These are phyloP conservation scores for Flaveria brownii DNA, from an alignment of 129 eudicot species.

Conservation along the genomic window DNA sequence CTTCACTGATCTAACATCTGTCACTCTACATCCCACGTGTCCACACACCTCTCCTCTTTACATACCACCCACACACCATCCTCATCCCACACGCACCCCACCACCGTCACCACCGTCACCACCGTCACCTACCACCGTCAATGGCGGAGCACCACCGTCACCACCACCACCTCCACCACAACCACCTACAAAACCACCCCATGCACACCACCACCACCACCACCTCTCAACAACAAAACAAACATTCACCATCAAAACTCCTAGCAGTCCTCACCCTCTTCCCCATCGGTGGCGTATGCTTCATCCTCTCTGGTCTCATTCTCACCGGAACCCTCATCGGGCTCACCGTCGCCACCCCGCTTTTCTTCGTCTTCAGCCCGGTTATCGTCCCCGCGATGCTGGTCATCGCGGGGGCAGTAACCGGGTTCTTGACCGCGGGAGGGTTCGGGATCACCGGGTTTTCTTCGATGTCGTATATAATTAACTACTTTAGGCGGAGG, in stretches of 20 bases:
- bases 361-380: slow-evolving; percentile 48
- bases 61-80: neutral
- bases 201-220: slow-evolving; percentile 22
- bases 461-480: slow-evolving; percentile 34
- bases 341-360: slow-evolving; percentile 43
- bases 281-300: slow-evolving; percentile 43
- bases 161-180: neutral
- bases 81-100: too few species aligned
- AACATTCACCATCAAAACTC: slow-evolving; percentile 24
- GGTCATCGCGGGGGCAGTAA: slow-evolving; percentile 29
- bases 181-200: slow-evolving; percentile 15
- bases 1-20: slow-evolving; percentile 25
- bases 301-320: slow-evolving; percentile 40
- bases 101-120: too few species aligned
- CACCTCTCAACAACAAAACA: neutral
- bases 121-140: too few species aligned
- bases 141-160: too few species aligned
- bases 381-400: slow-evolving; percentile 47
- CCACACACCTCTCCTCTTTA: slow-evolving; percentile 15
- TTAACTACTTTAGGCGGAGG: slow-evolving; percentile 15
- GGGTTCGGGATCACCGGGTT: slow-evolving; percentile 48
- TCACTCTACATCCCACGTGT: slow-evolving; percentile 25
- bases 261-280: slow-evolving; percentile 45
- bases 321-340: slow-evolving; percentile 43
- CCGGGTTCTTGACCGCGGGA: slow-evolving; percentile 42